These are phyloP conservation scores for Kazachstania taianensis DNA, from an alignment of 805 yeast genomes.

Conservation along the genomic window DNA sequence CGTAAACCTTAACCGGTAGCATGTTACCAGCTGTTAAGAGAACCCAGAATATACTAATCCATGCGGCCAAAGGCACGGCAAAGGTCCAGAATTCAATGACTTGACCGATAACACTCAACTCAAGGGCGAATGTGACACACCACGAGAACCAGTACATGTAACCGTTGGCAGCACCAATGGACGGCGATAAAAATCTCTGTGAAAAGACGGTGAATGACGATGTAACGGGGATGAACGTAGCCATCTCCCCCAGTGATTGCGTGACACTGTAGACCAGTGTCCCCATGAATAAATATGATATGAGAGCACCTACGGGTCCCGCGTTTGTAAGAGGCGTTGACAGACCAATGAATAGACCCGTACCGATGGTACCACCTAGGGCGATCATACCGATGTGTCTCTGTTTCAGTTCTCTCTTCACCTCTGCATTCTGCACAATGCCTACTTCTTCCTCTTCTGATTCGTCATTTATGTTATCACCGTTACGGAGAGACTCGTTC, in stretches of 20 bases:
- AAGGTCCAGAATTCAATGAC: slow-evolving; percentile 54
- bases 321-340: slow-evolving; percentile 43
- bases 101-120: slow-evolving; percentile 62
- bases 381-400: slow-evolving; percentile 71
- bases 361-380: slow-evolving; percentile 72
- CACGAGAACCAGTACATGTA: slow-evolving; percentile 72
- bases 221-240: slow-evolving; percentile 61
- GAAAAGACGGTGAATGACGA: slow-evolving; percentile 61
- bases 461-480: slow-evolving; percentile 5
- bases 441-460: slow-evolving; percentile 14
- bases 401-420: slow-evolving; percentile 50
- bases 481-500: not conserved
- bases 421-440: slow-evolving; percentile 32
- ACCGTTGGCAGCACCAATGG: slow-evolving; percentile 63
- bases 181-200: slow-evolving; percentile 58
- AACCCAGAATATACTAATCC: slow-evolving; percentile 61
- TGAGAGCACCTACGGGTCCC: slow-evolving; percentile 61
- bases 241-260: slow-evolving; percentile 73
- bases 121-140: slow-evolving; percentile 69
- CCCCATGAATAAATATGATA: slow-evolving; percentile 58
- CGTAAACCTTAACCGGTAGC: slow-evolving; percentile 60
- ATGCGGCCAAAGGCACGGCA: slow-evolving; percentile 60
- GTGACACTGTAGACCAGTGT: slow-evolving; percentile 55
- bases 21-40: slow-evolving; percentile 44
- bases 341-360: slow-evolving; percentile 64